phyloP scores from a whole-genome alignment of 2,329 filamentous ascomycete species.

The Trichoderma pleuroti region DNA sequence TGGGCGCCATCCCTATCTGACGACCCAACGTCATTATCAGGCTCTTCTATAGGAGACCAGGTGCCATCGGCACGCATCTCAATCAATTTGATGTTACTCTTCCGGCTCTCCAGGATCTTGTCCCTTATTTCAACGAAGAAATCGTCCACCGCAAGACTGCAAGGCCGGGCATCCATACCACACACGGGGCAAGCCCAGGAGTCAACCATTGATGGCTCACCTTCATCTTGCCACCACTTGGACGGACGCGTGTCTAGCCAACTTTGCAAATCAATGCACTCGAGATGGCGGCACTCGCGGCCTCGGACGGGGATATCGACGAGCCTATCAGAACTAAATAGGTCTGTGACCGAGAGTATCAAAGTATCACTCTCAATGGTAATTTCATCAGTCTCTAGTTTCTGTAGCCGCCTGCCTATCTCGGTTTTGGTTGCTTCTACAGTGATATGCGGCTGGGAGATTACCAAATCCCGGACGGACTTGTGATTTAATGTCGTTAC shows the following conservation, averaged over 20 bases:
- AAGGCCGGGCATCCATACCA: conserved; percentile 69
- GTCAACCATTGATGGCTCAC: conserved; percentile 58
- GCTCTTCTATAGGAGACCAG: conserved; percentile 34
- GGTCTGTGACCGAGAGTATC: conserved; percentile 59
- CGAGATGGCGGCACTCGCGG: conserved; percentile 65
- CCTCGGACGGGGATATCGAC: conserved; percentile 72
- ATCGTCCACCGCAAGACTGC: conserved; percentile 65
- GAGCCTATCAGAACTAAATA: conserved; percentile 61
- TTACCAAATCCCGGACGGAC: conserved; percentile 40
- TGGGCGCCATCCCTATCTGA: not conserved
- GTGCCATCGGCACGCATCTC: conserved; percentile 30
- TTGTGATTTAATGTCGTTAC: conserved; percentile 54
- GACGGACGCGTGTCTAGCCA: conserved; percentile 67
- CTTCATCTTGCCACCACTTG: conserved; percentile 32
- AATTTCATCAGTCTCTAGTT: conserved; percentile 53
- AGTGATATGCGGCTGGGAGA: conserved; percentile 36
- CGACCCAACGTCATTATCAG: conserved; percentile 28
- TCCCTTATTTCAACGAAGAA: conserved; percentile 65
- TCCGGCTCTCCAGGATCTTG: conserved; percentile 39
- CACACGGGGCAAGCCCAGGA: conserved; percentile 89
- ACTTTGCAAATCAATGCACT: conserved; percentile 86
- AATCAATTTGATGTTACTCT: conserved; percentile 31
- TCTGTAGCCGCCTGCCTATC: conserved; percentile 51
- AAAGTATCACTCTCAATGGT: conserved; percentile 56
- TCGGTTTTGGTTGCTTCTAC: conserved; percentile 49